These are phyloP conservation scores for Nakazawaea laoshanensis DNA, from an alignment of 805 yeast genomes.

Conservation along the genomic window DNA sequence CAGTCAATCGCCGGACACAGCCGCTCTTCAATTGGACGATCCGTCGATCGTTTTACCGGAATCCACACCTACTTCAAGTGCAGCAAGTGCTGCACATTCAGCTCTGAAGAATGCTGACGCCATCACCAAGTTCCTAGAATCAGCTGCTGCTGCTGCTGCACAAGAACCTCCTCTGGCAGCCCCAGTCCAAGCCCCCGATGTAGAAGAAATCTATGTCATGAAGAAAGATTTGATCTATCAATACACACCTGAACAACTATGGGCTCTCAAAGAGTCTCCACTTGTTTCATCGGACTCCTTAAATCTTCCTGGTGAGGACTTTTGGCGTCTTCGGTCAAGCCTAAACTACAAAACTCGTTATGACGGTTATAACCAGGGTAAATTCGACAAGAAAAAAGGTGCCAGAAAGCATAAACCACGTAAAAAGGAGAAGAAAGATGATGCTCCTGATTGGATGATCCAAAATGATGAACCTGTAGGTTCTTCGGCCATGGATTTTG, in stretches of 20 bases:
- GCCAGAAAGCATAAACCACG: conserved; percentile 9
- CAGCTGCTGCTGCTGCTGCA: conserved; percentile 24
- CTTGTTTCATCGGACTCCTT: conserved; percentile 24
- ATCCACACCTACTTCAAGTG: no score
- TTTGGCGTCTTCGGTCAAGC: conserved; percentile 33
- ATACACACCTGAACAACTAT: conserved; percentile 21
- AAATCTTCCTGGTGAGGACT: conserved; percentile 36
- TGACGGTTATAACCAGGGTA: not conserved
- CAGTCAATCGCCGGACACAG: not conserved
- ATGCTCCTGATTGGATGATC: conserved; percentile 28
- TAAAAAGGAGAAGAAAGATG: conserved; percentile 16
- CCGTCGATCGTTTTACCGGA: conserved; percentile 8
- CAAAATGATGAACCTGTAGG: conserved; percentile 32
- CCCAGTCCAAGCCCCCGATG: not conserved
- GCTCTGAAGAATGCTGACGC: conserved; percentile 9
- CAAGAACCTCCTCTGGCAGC: conserved; percentile 12
- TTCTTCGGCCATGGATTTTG: conserved; percentile 48
- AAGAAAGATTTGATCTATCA: conserved; percentile 2
- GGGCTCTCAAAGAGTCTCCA: conserved; percentile 27
- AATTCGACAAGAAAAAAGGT: conserved; percentile 11
- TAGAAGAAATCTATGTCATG: conserved; percentile 8
- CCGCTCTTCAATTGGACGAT: conserved; percentile 5
- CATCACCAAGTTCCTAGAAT: conserved; percentile 21
- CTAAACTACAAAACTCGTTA: not conserved
- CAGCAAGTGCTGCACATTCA: conserved; percentile 3